Conservation (phyloP, 2,329 filamentous ascomycete species). For the Dactylellina drechsleri region DNA sequence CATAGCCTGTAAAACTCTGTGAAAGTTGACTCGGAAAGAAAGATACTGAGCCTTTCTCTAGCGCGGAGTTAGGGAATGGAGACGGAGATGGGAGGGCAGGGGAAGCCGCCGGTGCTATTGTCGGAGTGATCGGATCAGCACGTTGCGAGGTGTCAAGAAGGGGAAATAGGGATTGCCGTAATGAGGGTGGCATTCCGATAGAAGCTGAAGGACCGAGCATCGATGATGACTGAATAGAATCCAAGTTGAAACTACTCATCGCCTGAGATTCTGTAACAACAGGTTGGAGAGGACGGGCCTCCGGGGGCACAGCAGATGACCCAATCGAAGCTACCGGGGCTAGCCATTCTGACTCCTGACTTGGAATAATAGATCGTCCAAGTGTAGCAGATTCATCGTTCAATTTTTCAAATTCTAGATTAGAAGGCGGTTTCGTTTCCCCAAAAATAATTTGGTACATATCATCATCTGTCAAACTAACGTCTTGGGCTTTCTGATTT, state of each 20-base stretch:
- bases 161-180: slow-evolving; percentile 16
- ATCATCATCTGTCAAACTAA: slow-evolving; percentile 9
- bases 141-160: slow-evolving; percentile 25
- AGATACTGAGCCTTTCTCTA: slow-evolving; percentile 21
- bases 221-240: slow-evolving; percentile 4
- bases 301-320: slow-evolving; percentile 20
- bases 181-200: slow-evolving; percentile 31
- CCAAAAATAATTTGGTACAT: slow-evolving; percentile 44
- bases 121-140: slow-evolving; percentile 31
- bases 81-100: slow-evolving; percentile 39
- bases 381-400: slow-evolving; percentile 10
- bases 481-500: neutral
- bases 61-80: slow-evolving; percentile 41
- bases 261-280: slow-evolving; percentile 31
- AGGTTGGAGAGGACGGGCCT: slow-evolving; percentile 10
- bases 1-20: slow-evolving; percentile 16
- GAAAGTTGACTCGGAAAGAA: slow-evolving; percentile 47
- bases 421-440: slow-evolving; percentile 1
- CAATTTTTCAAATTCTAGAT: neutral
- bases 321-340: slow-evolving; percentile 3
- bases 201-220: slow-evolving; percentile 2
- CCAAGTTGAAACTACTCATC: slow-evolving; percentile 48
- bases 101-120: slow-evolving; percentile 32
- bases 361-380: slow-evolving; percentile 18
- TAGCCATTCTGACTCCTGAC: slow-evolving; percentile 15